A percentile compares a stretch with the other conserved stretches of the same genome.
phyloP scores from a whole-genome alignment of 75 land plant genomes.

The Picea glauca region DNA sequence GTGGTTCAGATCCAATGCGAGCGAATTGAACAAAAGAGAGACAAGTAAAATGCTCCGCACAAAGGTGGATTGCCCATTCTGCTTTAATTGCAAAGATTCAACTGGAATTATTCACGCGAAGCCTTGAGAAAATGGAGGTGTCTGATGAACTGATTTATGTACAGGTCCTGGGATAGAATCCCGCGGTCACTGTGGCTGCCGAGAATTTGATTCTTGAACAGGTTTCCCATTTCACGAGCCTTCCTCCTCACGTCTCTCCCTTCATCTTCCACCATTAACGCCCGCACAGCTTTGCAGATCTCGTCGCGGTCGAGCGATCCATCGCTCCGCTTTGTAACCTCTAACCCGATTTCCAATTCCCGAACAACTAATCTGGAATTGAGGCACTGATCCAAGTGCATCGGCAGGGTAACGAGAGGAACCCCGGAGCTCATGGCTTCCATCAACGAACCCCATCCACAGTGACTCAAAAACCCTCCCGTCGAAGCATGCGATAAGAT shows the following conservation, averaged over 20 bases:
- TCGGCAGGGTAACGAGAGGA: slow-evolving; percentile 29
- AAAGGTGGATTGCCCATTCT: no score
- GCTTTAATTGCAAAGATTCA: no score
- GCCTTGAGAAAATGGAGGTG: neutral
- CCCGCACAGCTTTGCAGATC: slow-evolving; percentile 13
- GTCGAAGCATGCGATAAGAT: slow-evolving; percentile 20
- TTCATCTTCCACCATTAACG: slow-evolving; percentile 10
- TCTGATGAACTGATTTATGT: neutral
- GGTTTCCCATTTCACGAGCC: neutral
- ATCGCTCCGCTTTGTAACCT: neutral
- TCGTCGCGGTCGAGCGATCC: slow-evolving; percentile 16
- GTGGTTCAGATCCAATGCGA: no score
- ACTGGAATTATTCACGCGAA: no score
- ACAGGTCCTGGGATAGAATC: neutral
- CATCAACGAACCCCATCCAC: slow-evolving; percentile 14
- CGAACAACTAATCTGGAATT: slow-evolving; percentile 13
- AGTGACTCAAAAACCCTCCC: slow-evolving; percentile 16
- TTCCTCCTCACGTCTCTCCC: slow-evolving; percentile 10
- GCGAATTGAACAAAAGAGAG: no score
- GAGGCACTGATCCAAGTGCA: slow-evolving; percentile 16
- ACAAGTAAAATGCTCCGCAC: no score
- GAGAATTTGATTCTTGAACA: neutral
- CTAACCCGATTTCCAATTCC: slow-evolving; percentile 19
- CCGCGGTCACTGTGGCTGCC: no score
- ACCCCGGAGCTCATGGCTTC: slow-evolving; percentile 10